These are phyloP conservation scores for Zygoascus bituminiphila DNA, from an alignment of 805 yeast genomes.

Conservation along the genomic window DNA sequence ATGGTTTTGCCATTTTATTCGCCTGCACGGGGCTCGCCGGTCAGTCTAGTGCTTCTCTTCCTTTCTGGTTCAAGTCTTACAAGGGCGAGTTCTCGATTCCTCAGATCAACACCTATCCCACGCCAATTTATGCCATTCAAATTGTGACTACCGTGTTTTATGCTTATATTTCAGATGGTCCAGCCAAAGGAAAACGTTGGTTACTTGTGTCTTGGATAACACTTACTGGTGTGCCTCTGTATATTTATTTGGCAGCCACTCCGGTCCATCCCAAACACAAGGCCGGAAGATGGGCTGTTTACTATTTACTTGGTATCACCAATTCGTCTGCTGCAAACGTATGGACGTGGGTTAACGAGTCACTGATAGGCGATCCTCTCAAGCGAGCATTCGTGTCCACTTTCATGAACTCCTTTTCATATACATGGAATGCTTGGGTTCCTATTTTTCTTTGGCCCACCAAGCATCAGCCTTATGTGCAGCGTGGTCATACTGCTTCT, in stretches of 20 bases:
- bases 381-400: slow-evolving; percentile 12
- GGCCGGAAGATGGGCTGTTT: slow-evolving; percentile 9
- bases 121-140: slow-evolving; percentile 11
- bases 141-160: slow-evolving; percentile 10
- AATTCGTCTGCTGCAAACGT: slow-evolving; percentile 6
- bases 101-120: slow-evolving; percentile 12
- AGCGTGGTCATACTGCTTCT: neutral
- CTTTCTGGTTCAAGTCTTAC: slow-evolving; percentile 13
- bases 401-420: slow-evolving; percentile 10
- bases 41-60: neutral
- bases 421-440: slow-evolving; percentile 7
- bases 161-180: slow-evolving; percentile 10
- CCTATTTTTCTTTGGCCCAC: slow-evolving; percentile 9
- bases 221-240: slow-evolving; percentile 3
- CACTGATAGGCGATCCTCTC: slow-evolving; percentile 9
- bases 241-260: slow-evolving; percentile 1
- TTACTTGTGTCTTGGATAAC: slow-evolving; percentile 2
- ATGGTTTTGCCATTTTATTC: slow-evolving; percentile 32
- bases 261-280: slow-evolving; percentile 10
- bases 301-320: slow-evolving; percentile 5
- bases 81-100: slow-evolving; percentile 8
- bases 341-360: slow-evolving; percentile 12
- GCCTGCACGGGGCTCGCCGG: neutral
- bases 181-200: slow-evolving; percentile 10
- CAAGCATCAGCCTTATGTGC: slow-evolving; percentile 6